Evolutionary conservation across 805 yeast genomes (phyloP), one percentile per base, ranked within the genome.

Genomic region (Yarrowia hollandica): DNA sequence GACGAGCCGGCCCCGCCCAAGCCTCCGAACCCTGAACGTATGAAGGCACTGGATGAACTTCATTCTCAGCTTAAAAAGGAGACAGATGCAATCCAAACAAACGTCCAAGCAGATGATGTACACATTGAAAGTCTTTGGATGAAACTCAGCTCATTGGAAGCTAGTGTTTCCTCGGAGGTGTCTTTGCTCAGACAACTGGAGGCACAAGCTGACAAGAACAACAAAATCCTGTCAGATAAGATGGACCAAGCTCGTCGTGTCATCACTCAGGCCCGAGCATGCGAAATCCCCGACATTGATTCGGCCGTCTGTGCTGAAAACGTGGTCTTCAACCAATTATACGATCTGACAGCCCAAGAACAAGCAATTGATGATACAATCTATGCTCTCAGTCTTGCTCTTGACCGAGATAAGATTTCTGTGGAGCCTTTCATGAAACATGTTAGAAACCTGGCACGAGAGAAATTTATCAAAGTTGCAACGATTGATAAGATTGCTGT

Each of bases 331-430:
- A 77, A 80, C 60, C 96, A 88, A 68, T 66, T 86, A 12, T 85
- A 86, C 67, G 79, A 79, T 18, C 72, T 85, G 0, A 81, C 82
- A 0, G 79, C 90, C 16, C 84, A 82, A 35, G 88, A 86, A 56
- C 77, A 79, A 61, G 88, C 96, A 0, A 78, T 84, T n/a, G 79
- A 80, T 26, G 96, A 91, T 67, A 76, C 91, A 0, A 73, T 82
- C 5, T 76, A 79, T 60, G 76, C 82, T 10, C 73, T 90, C 9
- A 79, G 81, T 5, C 81, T 83, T 18, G 78, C 82, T 4, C 81
- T 79, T 61, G 83, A 79, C 60, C 64, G 72, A 2, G 84, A 82
- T 4, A 67, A 72, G 42, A 66, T 83, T n/a, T 60, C 71, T 4
- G 65, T 81, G 19, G 76, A 75, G 2, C 69, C 68, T 16, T 80